A percentile compares a stretch with the other conserved stretches of the same genome.
phyloP scores from a whole-genome alignment of 2,329 filamentous ascomycete genomes.

The Bipolaris zeicola region DNA sequence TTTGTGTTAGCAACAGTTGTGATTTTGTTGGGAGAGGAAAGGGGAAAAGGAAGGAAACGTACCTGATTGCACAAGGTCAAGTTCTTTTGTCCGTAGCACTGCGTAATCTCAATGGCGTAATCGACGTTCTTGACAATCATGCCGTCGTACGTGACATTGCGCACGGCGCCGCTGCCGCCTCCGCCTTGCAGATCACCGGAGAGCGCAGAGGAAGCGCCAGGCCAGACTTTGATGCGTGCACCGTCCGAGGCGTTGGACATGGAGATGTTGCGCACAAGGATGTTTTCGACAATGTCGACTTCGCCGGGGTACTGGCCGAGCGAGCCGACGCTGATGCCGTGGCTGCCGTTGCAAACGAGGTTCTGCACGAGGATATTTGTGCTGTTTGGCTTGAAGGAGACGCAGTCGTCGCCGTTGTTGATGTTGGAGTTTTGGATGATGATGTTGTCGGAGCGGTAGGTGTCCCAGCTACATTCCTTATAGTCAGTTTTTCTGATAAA shows the following conservation, averaged over 20 bases:
- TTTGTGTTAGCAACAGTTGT: background rate
- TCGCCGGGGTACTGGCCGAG: constrained; percentile 69
- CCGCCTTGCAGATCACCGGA: constrained; percentile 68
- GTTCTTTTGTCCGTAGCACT: constrained; percentile 69
- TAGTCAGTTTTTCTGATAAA: too few species aligned
- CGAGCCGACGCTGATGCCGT: constrained; percentile 75
- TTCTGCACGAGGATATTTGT: constrained; percentile 72
- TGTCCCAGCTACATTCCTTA: constrained; percentile 55
- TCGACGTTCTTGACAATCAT: constrained; percentile 68
- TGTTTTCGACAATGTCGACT: constrained; percentile 70
- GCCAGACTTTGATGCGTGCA: constrained; percentile 77
- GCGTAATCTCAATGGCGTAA: constrained; percentile 68
- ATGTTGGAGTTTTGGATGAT: constrained; percentile 70
- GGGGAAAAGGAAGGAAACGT: background rate
- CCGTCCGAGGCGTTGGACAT: constrained; percentile 60
- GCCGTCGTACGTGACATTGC: constrained; percentile 70
- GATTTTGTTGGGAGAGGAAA: too few species aligned
- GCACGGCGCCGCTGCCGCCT: constrained; percentile 66
- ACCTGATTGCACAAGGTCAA: constrained; percentile 62
- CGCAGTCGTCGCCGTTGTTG: constrained; percentile 72
- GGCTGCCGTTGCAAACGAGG: constrained; percentile 70
- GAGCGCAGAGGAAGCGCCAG: constrained; percentile 60
- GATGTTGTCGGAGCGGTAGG: constrained; percentile 65
- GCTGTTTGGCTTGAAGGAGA: constrained; percentile 76
- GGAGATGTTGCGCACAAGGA: constrained; percentile 57